These are phyloP conservation scores for Alternaria conjuncta DNA, from an alignment of 2,329 filamentous ascomycete species.

Conservation along the genomic window DNA sequence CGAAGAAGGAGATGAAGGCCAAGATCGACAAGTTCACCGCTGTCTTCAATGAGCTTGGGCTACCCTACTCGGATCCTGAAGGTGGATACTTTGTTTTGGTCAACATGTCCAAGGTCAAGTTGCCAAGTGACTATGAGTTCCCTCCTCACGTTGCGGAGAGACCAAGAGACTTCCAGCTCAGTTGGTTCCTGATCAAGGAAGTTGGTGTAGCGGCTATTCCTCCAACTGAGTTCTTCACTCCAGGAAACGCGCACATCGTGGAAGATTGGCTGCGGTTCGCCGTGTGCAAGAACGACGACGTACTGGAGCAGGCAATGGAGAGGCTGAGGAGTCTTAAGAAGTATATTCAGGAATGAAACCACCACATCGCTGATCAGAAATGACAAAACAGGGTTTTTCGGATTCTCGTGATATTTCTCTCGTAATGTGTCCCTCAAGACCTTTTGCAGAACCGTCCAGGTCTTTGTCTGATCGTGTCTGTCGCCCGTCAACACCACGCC, in stretches of 20 bases:
- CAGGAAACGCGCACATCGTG: slow-evolving; percentile 79
- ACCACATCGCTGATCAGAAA: background rate
- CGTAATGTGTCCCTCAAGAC: background rate
- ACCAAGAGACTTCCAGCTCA: slow-evolving; percentile 90
- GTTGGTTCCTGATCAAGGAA: slow-evolving; percentile 97
- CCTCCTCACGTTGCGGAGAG: slow-evolving; percentile 85
- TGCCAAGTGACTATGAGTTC: slow-evolving; percentile 86
- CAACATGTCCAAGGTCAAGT: slow-evolving; percentile 85
- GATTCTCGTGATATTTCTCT: background rate
- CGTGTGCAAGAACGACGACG: slow-evolving; percentile 91
- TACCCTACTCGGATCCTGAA: slow-evolving; percentile 84
- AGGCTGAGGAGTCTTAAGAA: slow-evolving; percentile 57
- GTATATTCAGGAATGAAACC: slow-evolving; percentile 49
- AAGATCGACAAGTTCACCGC: slow-evolving; percentile 89
- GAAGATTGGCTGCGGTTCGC: slow-evolving; percentile 95
- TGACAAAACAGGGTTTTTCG: background rate
- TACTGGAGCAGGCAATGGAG: slow-evolving; percentile 63
- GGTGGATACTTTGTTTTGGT: slow-evolving; percentile 97
- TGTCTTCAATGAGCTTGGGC: slow-evolving; percentile 56
- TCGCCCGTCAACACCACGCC: background rate
- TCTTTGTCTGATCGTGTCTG: background rate
- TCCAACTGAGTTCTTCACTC: slow-evolving; percentile 95
- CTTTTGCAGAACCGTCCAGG: background rate
- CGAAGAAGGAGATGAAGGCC: slow-evolving; percentile 83
- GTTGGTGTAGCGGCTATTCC: slow-evolving; percentile 95